Evolutionary conservation across 163 green algal genomes (phyloP).

Genomic region (Scenedesmus sp.): DNA sequence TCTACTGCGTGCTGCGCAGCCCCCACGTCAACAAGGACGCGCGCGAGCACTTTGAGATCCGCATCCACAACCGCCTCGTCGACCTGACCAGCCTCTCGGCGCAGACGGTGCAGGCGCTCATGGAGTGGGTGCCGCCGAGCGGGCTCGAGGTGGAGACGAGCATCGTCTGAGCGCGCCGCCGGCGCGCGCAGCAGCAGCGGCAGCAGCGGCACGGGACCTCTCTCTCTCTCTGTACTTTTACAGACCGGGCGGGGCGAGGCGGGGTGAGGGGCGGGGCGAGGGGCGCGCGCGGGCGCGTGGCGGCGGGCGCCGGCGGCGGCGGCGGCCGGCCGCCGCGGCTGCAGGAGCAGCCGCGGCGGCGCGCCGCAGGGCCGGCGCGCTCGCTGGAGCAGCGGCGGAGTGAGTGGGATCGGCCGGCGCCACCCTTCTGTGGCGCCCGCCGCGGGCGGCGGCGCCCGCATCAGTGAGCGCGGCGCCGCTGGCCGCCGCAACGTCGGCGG

Average conservation of each 20-base stretch:
- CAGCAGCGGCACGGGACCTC: not conserved
- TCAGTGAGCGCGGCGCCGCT: too few relatives aligned
- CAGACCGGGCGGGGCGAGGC: too few relatives aligned
- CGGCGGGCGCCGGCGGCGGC: not conserved
- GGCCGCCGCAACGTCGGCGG: too few relatives aligned
- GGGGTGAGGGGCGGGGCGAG: too few relatives aligned
- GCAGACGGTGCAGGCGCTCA: slow-evolving; percentile 93
- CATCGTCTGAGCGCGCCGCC: slow-evolving; percentile 53
- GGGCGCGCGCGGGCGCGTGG: too few relatives aligned
- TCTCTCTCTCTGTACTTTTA: not conserved
- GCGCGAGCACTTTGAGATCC: slow-evolving; percentile 98
- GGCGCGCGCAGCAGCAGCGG: not conserved
- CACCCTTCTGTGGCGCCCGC: too few relatives aligned
- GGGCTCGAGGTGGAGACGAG: slow-evolving; percentile 69
- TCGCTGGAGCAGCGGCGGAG: not conserved
- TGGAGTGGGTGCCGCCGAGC: slow-evolving; percentile 77
- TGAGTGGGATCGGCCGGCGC: not conserved
- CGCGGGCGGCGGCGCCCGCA: not conserved
- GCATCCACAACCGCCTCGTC: slow-evolving; percentile 92
- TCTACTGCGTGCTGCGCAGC: slow-evolving; percentile 95
- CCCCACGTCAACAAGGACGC: slow-evolving; percentile 99
- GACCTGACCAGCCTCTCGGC: slow-evolving; percentile 93
- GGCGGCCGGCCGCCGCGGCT: not conserved
- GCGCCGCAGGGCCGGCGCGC: not conserved
- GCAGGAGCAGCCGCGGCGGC: not conserved